Evolutionary conservation across 2,329 filamentous ascomycete species (phyloP), one percentile per base, ranked within the genome.

Genomic region (Beauveria medogensis): DNA sequence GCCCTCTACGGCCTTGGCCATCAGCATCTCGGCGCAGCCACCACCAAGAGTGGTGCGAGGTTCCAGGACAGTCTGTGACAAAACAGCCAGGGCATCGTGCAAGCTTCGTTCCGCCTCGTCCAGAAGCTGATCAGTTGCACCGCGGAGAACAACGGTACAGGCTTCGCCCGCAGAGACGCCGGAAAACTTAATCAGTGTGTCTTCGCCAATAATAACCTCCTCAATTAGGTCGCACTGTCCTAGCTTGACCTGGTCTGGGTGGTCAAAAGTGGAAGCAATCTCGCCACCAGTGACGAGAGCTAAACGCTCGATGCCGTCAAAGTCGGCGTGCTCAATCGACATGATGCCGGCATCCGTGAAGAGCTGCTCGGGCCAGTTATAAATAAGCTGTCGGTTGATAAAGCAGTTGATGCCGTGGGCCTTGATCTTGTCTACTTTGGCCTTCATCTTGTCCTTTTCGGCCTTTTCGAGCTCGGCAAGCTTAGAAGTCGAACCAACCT

Each of bases 281-380:
- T 99, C 94, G 70, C 93, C 94, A 64, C 94, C 94, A 6, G 94
- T 99, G 50, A 99, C 94, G 55, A 99, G 82, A 10, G 94, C 93
- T 68, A 99, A 77, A 48, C 94, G 86, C 81, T 99, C 94, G 67
- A 99, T 95, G 65, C 94, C 94, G 72, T 99, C 94, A 71, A 99
- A 99, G 78, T 99, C 94, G 66, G 94, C 94, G 74, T 99, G 94
- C 80, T 99, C 94, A 68, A 99, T 99, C 30, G 92, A 96, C 82
- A 96, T 90, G 76, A 99, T 97, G 64, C 94, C 94, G 8, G 92
- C 93, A 74, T 99, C 94, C 41, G 93, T 92, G 72, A 99, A 99
- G 52, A 99, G 88, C 78, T 99, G 94, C 77, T 99, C 94, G 6
- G 94, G 94, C 94, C 94, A 99, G 82, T 99, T 99, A 83, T 99